These are phyloP conservation scores for Diaporthe citriasiana DNA, from an alignment of 2,329 filamentous ascomycete genomes.

Conservation along the genomic window DNA sequence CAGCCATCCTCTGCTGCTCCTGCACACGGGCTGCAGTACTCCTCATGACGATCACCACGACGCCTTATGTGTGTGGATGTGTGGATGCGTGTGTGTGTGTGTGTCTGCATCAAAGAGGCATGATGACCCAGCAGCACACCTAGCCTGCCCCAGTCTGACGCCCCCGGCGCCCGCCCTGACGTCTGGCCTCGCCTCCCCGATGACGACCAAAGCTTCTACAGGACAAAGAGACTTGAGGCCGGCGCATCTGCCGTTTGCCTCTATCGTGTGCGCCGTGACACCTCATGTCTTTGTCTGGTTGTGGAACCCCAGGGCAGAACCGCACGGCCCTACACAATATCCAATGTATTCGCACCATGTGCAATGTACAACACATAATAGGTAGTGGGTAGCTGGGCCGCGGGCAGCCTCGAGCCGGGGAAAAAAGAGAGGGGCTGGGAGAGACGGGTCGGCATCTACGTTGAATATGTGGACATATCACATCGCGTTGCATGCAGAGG, in stretches of 20 bases:
- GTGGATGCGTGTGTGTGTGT: background rate
- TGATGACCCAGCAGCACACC: conserved; percentile 5
- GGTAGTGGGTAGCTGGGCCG: background rate
- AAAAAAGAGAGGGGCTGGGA: conserved; percentile 20
- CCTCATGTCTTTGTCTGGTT: conserved; percentile 13
- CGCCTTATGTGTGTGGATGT: background rate
- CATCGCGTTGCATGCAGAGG: conserved; percentile 5
- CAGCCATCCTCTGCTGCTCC: background rate
- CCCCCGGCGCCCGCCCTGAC: conserved; percentile 6
- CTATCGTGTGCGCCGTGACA: conserved; percentile 21
- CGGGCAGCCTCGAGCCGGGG: conserved; percentile 9
- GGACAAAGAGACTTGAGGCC: background rate
- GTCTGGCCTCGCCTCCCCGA: conserved; percentile 9
- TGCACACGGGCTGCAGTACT: background rate
- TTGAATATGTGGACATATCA: background rate
- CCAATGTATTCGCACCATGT: background rate
- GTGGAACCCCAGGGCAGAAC: conserved; percentile 14
- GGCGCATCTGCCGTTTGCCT: conserved; percentile 14
- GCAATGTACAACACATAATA: conserved; percentile 18
- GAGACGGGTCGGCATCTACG: conserved; percentile 6
- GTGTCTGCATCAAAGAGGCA: background rate
- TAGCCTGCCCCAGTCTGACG: background rate
- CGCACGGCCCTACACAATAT: conserved; percentile 11
- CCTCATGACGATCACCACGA: conserved; percentile 6
- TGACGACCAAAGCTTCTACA: background rate